A percentile compares a stretch with the other conserved stretches of the same genome.
phyloP scores from a whole-genome alignment of 75 land plant species.

The Chamaecyparis obtusa region DNA sequence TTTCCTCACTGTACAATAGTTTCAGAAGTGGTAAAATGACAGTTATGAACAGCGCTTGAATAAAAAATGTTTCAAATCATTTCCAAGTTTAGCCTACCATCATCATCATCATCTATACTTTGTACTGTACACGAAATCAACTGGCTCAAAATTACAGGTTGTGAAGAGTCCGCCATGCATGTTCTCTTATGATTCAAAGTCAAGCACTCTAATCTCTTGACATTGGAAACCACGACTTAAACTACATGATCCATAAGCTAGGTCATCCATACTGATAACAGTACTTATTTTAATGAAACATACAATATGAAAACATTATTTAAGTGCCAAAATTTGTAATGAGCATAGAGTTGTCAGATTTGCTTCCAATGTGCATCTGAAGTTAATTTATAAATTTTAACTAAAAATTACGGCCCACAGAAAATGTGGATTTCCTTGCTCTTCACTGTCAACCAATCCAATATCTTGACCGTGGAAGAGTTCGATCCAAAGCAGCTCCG shows the following conservation, averaged over 20 bases:
- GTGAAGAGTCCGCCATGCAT: not conserved
- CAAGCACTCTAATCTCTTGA: not conserved
- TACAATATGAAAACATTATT: not conserved
- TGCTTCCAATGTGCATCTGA: not conserved
- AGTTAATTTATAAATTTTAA: not conserved
- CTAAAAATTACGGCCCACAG: not conserved
- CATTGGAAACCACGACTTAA: not conserved
- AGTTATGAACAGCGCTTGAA: no score
- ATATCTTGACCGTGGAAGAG: slow-evolving; percentile 30
- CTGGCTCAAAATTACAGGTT: not conserved
- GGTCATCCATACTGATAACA: not conserved
- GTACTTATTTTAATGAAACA: not conserved
- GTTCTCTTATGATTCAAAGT: not conserved
- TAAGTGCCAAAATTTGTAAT: not conserved
- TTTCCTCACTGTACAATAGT: no score
- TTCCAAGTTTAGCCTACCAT: no score
- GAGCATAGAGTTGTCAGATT: not conserved
- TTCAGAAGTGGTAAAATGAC: no score
- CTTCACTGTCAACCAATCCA: slow-evolving; percentile 39
- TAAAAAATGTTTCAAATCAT: no score
- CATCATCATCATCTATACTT: not conserved
- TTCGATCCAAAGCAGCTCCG: slow-evolving; percentile 44
- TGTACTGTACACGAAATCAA: not conserved
- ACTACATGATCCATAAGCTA: not conserved
- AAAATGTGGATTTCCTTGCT: not conserved